Evolutionary conservation across 352 stramenopile genomes (phyloP).

Genomic region (Phytophthora citricola): DNA sequence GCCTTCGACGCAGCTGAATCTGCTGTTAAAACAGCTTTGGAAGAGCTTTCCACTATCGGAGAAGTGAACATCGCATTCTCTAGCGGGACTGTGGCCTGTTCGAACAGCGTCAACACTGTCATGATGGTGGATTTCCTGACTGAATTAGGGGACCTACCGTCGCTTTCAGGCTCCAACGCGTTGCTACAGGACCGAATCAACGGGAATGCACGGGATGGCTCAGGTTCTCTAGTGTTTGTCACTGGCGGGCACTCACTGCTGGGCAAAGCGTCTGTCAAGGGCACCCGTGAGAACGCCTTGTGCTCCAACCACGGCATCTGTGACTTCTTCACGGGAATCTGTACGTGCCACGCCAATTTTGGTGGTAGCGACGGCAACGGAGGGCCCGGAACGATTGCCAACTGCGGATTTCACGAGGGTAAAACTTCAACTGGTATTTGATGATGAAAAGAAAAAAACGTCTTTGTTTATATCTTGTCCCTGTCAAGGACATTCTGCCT

Average conservation of each 20-base stretch:
- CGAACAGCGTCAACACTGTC: constrained; percentile 41
- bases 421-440: constrained; percentile 10
- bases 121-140: constrained; percentile 70
- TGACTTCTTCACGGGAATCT: constrained; percentile 69
- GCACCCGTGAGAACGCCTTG: constrained; percentile 72
- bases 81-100: constrained; percentile 45
- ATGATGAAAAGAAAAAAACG: no score
- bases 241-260: constrained; percentile 41
- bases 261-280: constrained; percentile 57
- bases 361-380: constrained; percentile 78
- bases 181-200: constrained; percentile 59
- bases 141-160: constrained; percentile 64
- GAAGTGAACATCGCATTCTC: constrained; percentile 55
- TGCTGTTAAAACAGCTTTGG: constrained; percentile 53
- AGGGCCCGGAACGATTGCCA: constrained; percentile 61
- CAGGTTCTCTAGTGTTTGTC: constrained; percentile 51
- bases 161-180: constrained; percentile 43
- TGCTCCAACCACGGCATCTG: constrained; percentile 83
- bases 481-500: no score
- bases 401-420: constrained; percentile 77
- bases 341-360: constrained; percentile 67
- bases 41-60: constrained; percentile 51
- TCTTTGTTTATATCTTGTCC: no score
- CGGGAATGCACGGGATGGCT: constrained; percentile 61
- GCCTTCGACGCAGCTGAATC: constrained; percentile 37